Evolutionary conservation across 2,329 filamentous ascomycete species (phyloP), one percentile per base, ranked within the genome.

Genomic region (Proliferodiscus dingleyae): DNA sequence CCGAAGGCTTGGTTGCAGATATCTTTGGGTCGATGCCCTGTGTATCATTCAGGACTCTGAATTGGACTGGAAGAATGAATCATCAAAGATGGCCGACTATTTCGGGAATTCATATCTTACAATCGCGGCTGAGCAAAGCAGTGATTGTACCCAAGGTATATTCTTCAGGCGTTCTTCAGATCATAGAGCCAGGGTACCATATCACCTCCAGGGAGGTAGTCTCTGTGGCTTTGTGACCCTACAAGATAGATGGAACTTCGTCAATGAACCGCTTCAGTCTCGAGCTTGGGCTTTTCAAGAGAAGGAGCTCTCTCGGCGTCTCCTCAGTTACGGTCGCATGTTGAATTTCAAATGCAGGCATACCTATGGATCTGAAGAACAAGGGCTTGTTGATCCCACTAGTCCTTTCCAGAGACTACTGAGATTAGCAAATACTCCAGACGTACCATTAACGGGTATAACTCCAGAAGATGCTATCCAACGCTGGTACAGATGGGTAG

Each of bases 11-110:
- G 41, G 44, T 5, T n/a, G 51, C 3, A 36, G 44, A 22, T 54
- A 54, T 24, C 28, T 54, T 15, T 54, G 51, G 51, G 48, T 54
- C 4, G 51, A 54, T 41, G 43, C 51, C 11, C 39, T 54, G 11
- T 55, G 52, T 26, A 55, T 54, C 26, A 48, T 48, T 13, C 52
- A 54, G 33, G 52, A 52, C 16, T 7, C 7, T 13, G 13, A 7
- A 7, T 7, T 28, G 13, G 26, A 28, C 26, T 28, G 26, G 26
- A 13, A 13, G 13, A 28, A 7, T 7, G 26, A 28, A 13, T 28
- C 26, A 7, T 7, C 26, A 7, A 28, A 28, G 26, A 28, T 28
- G 26, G 26, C 26, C 26, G 26, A 13, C 26, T 7, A 7, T 13
- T 28, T 7, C 26, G 13, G 13, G 7, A 28, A 28, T 28, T 7